Base-by-base conservation (phyloP, 371 early-diverging fungal species). In the Saksenaea vasiformis region DNA sequence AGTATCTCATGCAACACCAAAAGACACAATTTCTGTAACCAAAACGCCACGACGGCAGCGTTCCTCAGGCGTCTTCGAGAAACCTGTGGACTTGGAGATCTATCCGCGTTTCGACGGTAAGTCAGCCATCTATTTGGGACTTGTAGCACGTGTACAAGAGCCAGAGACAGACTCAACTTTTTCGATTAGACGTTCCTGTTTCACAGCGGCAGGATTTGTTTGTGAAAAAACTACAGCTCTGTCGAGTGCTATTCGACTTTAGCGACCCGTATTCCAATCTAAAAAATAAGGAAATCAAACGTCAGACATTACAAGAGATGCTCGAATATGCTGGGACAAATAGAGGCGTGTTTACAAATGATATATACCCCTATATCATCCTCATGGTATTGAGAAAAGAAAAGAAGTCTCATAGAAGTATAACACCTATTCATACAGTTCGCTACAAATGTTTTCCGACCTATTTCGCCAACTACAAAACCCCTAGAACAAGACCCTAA, bases 241-340 rank as follows among this genome's bases (percentile, higher is more conserved):
- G 99, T 72, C 85, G 86, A 56, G 89, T 92, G 22, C 75, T 97
- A 26, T 97, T 98, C 72, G 99, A 98, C 73, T 98, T 98, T 74
- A 93, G 87, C 59, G 97, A 95, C 75, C 85, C 91, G 9, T 83
- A 91, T 36, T 86, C 91, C 19, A 93, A 96, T 69, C 74, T 95
- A 28, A 90, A 87, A 70, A 93, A 93, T 69, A 98, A 98, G 69
- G 97, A 98, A 69, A 93, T 97, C 64, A 98, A 98, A 71, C 85
- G 95, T 55, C 90, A 91, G 65, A 88, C 95, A 34, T 76, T 98
- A 58, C 88, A 90, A 28, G 98, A 98, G 65, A 85, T 98, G 56
- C 84, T 97, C 41, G 96, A 96, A 56, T 97, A 95, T 70, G 90
- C 97, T 53, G 88, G 90, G 19, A 94, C 86, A 63, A 90, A 90